Conservation (phyloP, 2,329 filamentous ascomycete genomes). For the Aspergillus sp. region DNA sequence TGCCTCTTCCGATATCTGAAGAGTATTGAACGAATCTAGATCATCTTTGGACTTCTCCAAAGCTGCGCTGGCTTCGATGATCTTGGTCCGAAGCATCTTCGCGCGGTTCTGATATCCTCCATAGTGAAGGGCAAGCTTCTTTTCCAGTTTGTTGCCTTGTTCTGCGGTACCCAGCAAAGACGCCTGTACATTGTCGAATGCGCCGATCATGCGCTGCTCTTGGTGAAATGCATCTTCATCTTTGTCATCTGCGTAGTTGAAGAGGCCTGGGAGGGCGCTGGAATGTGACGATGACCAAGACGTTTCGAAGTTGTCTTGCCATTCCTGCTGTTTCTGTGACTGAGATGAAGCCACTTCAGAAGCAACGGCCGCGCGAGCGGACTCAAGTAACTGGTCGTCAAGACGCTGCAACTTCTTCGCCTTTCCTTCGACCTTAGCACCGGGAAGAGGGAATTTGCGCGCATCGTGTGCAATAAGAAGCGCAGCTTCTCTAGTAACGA, state of each 20-base stretch:
- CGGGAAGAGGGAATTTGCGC: constrained; percentile 63
- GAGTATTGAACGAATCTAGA: constrained; percentile 64
- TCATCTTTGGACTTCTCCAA: constrained; percentile 67
- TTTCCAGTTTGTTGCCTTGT: constrained; percentile 79
- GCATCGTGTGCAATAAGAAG: constrained; percentile 78
- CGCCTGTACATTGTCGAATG: constrained; percentile 71
- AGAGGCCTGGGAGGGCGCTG: constrained; percentile 62
- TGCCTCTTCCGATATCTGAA: constrained; percentile 73
- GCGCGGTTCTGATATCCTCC: constrained; percentile 86
- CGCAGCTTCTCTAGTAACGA: constrained; percentile 72
- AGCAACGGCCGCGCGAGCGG: constrained; percentile 69
- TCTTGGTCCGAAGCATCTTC: constrained; percentile 72
- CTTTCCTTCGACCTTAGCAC: constrained; percentile 57
- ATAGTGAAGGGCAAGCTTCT: constrained; percentile 80
- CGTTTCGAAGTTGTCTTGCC: constrained; percentile 44
- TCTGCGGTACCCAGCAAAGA: constrained; percentile 68
- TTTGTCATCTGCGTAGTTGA: constrained; percentile 71
- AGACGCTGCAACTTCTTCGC: constrained; percentile 56
- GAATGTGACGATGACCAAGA: constrained; percentile 48
- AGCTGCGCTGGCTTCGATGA: constrained; percentile 64
- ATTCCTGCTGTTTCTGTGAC: constrained; percentile 45
- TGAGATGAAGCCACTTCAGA: constrained; percentile 55
- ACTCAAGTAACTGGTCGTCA: constrained; percentile 63
- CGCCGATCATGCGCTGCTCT: constrained; percentile 55
- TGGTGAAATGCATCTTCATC: constrained; percentile 57